Evolutionary conservation across 129 eudicot species (phyloP).

Genomic region (Artemisia tridentata): DNA sequence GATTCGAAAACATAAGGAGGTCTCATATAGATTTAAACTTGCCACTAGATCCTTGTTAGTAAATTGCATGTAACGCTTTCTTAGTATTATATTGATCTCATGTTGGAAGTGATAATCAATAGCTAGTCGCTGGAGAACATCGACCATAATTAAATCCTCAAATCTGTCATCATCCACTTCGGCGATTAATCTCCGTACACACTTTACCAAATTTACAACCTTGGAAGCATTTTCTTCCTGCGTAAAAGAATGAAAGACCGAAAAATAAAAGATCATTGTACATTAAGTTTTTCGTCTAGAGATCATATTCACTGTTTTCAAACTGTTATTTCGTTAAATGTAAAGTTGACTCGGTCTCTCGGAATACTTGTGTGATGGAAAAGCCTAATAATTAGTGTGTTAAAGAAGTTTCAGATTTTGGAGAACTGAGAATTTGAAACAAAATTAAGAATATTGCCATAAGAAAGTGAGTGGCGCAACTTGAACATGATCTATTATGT

Average conservation of each 20-base stretch:
- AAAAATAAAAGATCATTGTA: neutral
- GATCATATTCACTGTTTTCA: too few relatives aligned
- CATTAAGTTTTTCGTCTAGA: too few relatives aligned
- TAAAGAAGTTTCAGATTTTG: too few relatives aligned
- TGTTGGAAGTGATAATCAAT: conserved; percentile 39
- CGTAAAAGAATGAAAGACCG: neutral
- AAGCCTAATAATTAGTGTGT: too few relatives aligned
- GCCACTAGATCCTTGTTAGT: neutral
- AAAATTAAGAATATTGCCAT: too few relatives aligned
- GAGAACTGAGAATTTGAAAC: too few relatives aligned
- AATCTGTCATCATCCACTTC: neutral
- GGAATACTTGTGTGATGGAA: too few relatives aligned
- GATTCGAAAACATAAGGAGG: conserved; percentile 48
- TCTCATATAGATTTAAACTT: conserved; percentile 23
- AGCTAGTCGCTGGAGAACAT: conserved; percentile 39
- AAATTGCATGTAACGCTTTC: conserved; percentile 9
- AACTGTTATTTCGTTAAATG: too few relatives aligned
- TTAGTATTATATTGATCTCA: conserved; percentile 33
- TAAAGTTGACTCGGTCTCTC: too few relatives aligned
- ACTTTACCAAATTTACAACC: conserved; percentile 6
- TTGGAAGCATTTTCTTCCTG: neutral
- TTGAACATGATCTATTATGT: too few relatives aligned
- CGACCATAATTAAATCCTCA: conserved; percentile 27
- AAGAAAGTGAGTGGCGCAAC: too few relatives aligned
- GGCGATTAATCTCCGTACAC: conserved; percentile 13